Percentiles rank a stretch among this genome's conserved stretches.
Conservation (phyloP, 352 stramenopile genomes). For the Phytophthora melonis region DNA sequence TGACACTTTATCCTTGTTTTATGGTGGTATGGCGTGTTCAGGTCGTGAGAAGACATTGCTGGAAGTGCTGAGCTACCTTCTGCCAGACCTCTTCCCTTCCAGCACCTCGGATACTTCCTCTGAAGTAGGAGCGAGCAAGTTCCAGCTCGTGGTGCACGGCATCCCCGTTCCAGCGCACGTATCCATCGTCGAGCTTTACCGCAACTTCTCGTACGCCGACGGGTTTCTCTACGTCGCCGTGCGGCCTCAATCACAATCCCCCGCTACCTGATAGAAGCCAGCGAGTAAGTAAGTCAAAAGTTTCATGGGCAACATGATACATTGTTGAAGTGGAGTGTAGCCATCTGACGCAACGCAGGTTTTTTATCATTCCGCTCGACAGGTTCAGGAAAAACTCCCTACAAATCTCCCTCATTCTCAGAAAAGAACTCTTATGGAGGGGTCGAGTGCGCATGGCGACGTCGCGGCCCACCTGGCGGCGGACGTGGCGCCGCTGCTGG, state of each 20-base stretch:
- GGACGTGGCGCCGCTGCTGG: slow-evolving; percentile 40
- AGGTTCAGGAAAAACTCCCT: not conserved
- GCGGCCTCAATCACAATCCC: slow-evolving; percentile 8
- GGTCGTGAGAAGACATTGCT: slow-evolving; percentile 55
- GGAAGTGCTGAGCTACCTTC: slow-evolving; percentile 62
- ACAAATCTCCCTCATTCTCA: slow-evolving; percentile 24
- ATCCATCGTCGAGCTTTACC: slow-evolving; percentile 71
- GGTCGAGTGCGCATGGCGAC: slow-evolving; percentile 3
- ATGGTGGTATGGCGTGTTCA: slow-evolving; percentile 5
- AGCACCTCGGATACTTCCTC: not conserved
- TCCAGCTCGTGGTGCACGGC: slow-evolving; percentile 67
- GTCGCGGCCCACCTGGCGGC: slow-evolving; percentile 14
- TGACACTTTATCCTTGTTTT: not conserved
- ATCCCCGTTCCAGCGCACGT: slow-evolving; percentile 56
- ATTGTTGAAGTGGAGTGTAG: not conserved
- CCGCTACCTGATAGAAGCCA: slow-evolving; percentile 5
- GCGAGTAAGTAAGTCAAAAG: no score
- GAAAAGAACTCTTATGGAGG: slow-evolving; percentile 21
- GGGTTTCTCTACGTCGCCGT: slow-evolving; percentile 80
- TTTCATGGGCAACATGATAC: no score
- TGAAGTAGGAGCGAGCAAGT: slow-evolving; percentile 8
- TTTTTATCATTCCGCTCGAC: not conserved
- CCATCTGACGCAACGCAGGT: not conserved
- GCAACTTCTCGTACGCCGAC: slow-evolving; percentile 74
- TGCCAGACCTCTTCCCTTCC: slow-evolving; percentile 69